Percentiles rank a stretch among this genome's conserved stretches.
Evolutionary conservation across 768 basidiomycete species (phyloP).

Genomic region (Collybia mongolica): DNA sequence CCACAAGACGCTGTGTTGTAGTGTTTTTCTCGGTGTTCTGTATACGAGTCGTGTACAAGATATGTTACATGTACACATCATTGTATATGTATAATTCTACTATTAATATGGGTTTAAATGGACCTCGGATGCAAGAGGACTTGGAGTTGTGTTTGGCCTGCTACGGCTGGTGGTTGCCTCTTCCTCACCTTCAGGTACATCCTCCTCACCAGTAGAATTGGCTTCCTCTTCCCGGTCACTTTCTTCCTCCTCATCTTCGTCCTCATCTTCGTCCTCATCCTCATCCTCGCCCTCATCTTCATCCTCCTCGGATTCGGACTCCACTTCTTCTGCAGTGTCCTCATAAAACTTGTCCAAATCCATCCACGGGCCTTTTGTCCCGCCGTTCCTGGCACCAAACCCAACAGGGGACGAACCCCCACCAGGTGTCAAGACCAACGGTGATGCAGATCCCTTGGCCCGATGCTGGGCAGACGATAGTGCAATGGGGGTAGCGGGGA

Average conservation of each 20-base stretch:
- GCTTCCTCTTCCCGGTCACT: slow-evolving; percentile 19
- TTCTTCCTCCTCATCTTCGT: slow-evolving; percentile 27
- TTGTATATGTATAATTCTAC: too few relatives aligned
- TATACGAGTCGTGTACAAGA: too few relatives aligned
- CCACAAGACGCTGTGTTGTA: slow-evolving; percentile 43
- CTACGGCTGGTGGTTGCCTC: slow-evolving; percentile 8
- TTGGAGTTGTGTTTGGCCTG: not conserved
- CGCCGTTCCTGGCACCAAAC: slow-evolving; percentile 27
- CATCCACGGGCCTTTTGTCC: slow-evolving; percentile 44
- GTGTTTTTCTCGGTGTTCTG: not conserved
- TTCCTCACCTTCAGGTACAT: slow-evolving; percentile 12
- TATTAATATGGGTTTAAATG: too few relatives aligned
- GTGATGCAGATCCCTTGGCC: slow-evolving; percentile 32
- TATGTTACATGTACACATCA: too few relatives aligned
- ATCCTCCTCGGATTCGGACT: slow-evolving; percentile 23
- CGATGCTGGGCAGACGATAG: slow-evolving; percentile 33
- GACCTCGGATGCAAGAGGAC: too few relatives aligned
- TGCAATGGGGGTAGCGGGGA: slow-evolving; percentile 32
- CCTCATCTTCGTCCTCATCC: slow-evolving; percentile 23
- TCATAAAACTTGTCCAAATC: slow-evolving; percentile 81
- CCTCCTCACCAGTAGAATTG: slow-evolving; percentile 15
- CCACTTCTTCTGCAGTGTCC: slow-evolving; percentile 33
- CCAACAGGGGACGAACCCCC: slow-evolving; percentile 43
- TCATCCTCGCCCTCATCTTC: slow-evolving; percentile 28
- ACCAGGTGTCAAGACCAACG: slow-evolving; percentile 59